Base-by-base conservation (phyloP, 2,329 filamentous ascomycete species). In the Chrysoporthe cubensis region DNA sequence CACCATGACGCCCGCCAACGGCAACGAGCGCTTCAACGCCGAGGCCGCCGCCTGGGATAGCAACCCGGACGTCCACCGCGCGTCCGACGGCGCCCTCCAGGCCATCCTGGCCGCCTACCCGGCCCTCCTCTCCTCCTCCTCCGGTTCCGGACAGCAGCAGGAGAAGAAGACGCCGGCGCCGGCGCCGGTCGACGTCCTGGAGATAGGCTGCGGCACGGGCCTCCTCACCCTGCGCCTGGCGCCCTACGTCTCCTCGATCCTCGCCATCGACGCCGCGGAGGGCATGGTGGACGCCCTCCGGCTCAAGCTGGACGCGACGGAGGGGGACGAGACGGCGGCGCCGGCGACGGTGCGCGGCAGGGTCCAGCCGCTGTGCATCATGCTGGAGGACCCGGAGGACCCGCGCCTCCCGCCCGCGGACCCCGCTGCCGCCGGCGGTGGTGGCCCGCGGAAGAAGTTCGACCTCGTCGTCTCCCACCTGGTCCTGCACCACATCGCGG, bases 181-280 rank as follows among this genome's bases (percentile, higher is more conserved):
- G 26, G 26, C 26, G 26, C 26, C 26, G 26, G 73, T 82, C 40
- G 78, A 85, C 66, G 79, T 87, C 8, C 82, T 88, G 2, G 86
- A 88, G 74, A 81, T 88, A 21, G 85, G 85, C 64, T 86, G 84
- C 71, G 85, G 85, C 61, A 88, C 85, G 4, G 85, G 85, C 9
- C 80, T 87, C 0, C 79, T 88, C 34, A 84, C 83, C 11, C 78
- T 85, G 59, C 77, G 76, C 9, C 76, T 87, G 2, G 81, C 85
- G 0, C 84, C 85, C 0, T 75, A 81, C 43, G 80, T 83, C 5
- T 79, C 78, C 54, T 78, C 77, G 8, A 73, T 88, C 5, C 80
- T 85, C 2, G 85, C 85, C 54, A 79, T 88, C 26, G 86, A 88
- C 70, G 81, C 84, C 0, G 82, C 85, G 2, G 73, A 79, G 18